Conservation (phyloP, 345 rosid species). For the Ailanthus altissimus region DNA sequence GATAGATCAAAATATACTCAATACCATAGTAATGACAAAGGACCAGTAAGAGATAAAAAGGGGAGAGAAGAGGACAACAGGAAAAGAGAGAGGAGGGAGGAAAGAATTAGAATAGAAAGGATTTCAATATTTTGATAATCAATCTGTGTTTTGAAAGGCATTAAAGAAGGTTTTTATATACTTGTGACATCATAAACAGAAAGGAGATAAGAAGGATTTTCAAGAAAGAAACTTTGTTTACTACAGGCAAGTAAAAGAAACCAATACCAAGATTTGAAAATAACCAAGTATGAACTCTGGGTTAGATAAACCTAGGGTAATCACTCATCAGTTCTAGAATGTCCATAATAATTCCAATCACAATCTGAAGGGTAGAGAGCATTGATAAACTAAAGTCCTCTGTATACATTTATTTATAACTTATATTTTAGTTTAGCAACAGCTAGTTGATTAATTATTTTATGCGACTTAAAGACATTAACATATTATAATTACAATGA, state of each 20-base stretch:
- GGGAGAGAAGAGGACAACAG: neutral
- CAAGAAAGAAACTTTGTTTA: neutral
- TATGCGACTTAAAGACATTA: neutral
- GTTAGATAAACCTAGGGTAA: neutral
- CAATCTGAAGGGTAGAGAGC: neutral
- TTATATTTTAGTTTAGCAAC: neutral
- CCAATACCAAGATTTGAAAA: neutral
- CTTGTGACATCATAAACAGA: neutral
- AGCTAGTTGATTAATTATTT: neutral
- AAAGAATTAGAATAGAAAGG: neutral
- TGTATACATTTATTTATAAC: neutral
- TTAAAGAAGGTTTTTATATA: neutral
- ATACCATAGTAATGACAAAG: neutral
- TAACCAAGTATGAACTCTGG: neutral
- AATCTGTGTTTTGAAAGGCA: neutral
- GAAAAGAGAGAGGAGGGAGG: neutral
- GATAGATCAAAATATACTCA: neutral
- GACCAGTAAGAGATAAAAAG: neutral
- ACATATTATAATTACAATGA: neutral
- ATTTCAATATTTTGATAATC: constrained; percentile 3
- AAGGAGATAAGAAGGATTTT: neutral
- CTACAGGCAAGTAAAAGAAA: neutral
- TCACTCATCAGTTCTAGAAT: neutral
- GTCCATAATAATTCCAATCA: neutral
- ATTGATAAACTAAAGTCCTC: neutral